These are phyloP conservation scores for Halophytophthora batemanensis DNA, from an alignment of 352 stramenopile species.

Conservation along the genomic window DNA sequence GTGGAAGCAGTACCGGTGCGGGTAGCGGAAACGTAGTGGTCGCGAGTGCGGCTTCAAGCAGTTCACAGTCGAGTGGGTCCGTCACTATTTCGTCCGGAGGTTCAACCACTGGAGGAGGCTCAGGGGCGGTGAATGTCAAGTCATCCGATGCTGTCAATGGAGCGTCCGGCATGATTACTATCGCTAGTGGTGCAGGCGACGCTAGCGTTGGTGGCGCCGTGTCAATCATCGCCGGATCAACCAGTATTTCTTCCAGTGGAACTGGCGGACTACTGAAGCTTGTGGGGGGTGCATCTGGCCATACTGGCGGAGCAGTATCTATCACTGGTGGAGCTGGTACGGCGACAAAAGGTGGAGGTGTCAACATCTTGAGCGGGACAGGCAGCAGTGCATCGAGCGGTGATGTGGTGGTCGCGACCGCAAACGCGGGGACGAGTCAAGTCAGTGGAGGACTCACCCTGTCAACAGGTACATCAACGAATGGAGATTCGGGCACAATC, in stretches of 20 bases:
- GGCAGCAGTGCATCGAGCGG: conserved; percentile 18
- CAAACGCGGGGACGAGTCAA: conserved; percentile 12
- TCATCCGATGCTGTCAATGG: conserved; percentile 15
- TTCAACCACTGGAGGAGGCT: conserved; percentile 14
- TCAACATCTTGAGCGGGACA: conserved; percentile 15
- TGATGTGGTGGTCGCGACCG: conserved; percentile 20
- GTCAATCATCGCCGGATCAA: conserved; percentile 6
- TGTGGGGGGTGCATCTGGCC: conserved; percentile 2
- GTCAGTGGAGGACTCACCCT: conserved; percentile 24
- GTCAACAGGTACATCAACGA: conserved; percentile 18
- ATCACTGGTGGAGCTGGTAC: conserved; percentile 13
- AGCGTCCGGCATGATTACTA: conserved; percentile 15
- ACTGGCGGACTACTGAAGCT: conserved; percentile 13
- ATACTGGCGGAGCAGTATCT: conserved; percentile 1
- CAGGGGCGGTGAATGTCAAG: conserved; percentile 15
- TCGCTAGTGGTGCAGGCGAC: conserved; percentile 7
- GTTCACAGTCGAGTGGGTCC: conserved; percentile 9
- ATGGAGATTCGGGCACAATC: conserved; percentile 28
- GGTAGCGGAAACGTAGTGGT: conserved; percentile 48
- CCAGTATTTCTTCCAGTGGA: conserved; percentile 1
- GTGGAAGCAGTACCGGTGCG: conserved; percentile 23
- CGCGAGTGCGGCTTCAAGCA: conserved; percentile 31
- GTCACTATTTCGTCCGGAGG: conserved; percentile 15
- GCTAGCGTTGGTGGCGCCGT: conserved; percentile 3
- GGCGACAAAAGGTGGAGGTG: conserved; percentile 6